Evolutionary conservation across 768 basidiomycete genomes (phyloP), one percentile per base, ranked within the genome.

Genomic region (Tylopilus balloui): DNA sequence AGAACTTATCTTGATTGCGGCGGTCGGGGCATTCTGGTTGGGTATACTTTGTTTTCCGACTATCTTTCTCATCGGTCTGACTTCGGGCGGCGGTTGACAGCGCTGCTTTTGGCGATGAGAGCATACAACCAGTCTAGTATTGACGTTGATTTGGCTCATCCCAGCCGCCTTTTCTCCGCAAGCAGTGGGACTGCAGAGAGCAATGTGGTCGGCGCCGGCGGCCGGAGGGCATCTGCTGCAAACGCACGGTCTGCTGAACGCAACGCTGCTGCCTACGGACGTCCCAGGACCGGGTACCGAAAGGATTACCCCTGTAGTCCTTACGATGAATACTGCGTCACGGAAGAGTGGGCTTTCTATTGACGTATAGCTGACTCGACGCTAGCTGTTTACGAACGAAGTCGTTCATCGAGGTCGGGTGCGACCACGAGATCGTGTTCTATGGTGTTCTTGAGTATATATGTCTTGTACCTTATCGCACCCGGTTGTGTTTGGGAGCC

Each of bases 11-110:
- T 60, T 91, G 65, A 84, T 91, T 52, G 81, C 73, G 6, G 81
- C 83, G 3, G 75, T 89, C 48, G 86, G 82, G 11, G 68, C 89
- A 50, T 79, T 86, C 62, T 90, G 86, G 85, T 71, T 89, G 42
- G 86, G 88, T 88, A 63, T 63, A 79, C 70, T 20, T 20, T 50
- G 36, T 32, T 13, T 24, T 45, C 27, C 3, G 2, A 24, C 4
- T 31, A 32, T 9, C 2, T 34, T 42, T 29, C 10, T 41, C 34
- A 11, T 28, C 25, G 14, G 43, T 48, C 45, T 58, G 47, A 54
- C 45, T 40, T 32, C 27, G 15, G 27, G 34, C 35, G 21, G 17
- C 37, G 29, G 25, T 37, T 15, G 20, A 44, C 43, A 78, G 76
- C 76, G 20, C 49, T 75, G 36, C 59, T 78, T 47, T 61, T 78